phyloP scores from a whole-genome alignment of 192 early-diverging fungal genomes.

The Kickxella alabastrina region DNA sequence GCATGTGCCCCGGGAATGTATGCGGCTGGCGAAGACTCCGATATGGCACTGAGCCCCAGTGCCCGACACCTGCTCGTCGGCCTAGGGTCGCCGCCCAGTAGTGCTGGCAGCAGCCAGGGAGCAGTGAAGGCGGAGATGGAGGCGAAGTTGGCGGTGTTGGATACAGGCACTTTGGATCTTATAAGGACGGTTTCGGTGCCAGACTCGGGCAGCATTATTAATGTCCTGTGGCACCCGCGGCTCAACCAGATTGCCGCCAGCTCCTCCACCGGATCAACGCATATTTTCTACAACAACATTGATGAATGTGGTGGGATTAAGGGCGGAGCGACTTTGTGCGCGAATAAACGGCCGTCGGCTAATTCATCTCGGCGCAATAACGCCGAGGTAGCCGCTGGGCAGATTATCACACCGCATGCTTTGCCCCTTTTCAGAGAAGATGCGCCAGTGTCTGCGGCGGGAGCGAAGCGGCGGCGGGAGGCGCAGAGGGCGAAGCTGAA shows the following conservation, averaged over 20 bases:
- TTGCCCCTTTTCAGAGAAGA: constrained; percentile 85
- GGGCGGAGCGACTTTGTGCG: too few species aligned
- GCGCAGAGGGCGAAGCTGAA: constrained; percentile 61
- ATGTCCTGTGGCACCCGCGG: constrained; percentile 78
- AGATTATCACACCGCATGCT: constrained; percentile 85
- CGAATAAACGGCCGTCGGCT: too few species aligned
- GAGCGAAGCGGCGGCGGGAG: constrained; percentile 60
- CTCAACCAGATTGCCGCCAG: constrained; percentile 86
- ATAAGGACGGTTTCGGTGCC: background rate
- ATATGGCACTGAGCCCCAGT: constrained; percentile 81
- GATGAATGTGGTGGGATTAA: constrained; percentile 68
- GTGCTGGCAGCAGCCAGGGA: background rate
- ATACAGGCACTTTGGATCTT: background rate
- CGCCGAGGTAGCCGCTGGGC: constrained; percentile 27
- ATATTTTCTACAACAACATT: constrained; percentile 72
- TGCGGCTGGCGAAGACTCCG: constrained; percentile 68
- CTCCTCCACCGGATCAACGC: constrained; percentile 69
- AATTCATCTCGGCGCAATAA: too few species aligned
- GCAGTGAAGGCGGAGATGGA: too few species aligned
- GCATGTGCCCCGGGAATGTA: constrained; percentile 53
- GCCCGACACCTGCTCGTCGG: constrained; percentile 77
- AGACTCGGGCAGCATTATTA: constrained; percentile 57
- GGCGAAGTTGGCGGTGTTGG: constrained; percentile 15
- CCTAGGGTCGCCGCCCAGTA: constrained; percentile 1
- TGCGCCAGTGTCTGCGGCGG: constrained; percentile 39